Percentiles rank a stretch among this genome's conserved stretches.
Conservation (phyloP, 164 flowering plant genomes). For the Santalum album region DNA sequence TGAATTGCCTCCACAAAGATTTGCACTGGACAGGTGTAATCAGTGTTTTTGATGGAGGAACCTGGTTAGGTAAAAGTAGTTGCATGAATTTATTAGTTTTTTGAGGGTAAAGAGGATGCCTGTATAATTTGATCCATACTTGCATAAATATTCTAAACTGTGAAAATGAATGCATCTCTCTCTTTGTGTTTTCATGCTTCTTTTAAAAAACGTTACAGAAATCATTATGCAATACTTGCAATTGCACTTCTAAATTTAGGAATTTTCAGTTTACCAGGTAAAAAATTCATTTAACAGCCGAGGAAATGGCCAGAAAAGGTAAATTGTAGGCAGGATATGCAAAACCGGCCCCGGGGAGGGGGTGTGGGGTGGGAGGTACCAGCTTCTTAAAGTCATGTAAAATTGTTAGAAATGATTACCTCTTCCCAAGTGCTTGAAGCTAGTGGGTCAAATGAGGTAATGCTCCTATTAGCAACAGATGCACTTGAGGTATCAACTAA, state of each 20-base stretch:
- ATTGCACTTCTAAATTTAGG: neutral
- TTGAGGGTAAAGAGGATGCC: neutral
- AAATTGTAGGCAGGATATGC: neutral
- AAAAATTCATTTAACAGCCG: no score
- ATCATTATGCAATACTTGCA: no score
- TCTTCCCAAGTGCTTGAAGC: slow-evolving; percentile 98
- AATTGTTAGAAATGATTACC: slow-evolving; percentile 27
- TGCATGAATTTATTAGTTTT: neutral
- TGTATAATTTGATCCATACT: neutral
- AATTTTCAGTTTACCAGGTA: neutral
- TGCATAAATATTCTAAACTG: no score
- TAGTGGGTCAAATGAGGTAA: slow-evolving; percentile 61
- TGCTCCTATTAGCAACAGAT: slow-evolving; percentile 33
- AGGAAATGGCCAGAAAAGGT: no score
- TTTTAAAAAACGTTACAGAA: no score
- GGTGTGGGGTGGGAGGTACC: no score
- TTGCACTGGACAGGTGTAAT: slow-evolving; percentile 92
- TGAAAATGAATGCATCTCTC: no score
- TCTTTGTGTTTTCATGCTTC: no score
- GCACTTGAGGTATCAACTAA: slow-evolving; percentile 40
- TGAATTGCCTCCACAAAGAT: slow-evolving; percentile 86
- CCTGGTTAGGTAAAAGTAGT: slow-evolving; percentile 24
- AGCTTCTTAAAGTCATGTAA: no score
- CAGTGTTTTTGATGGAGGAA: slow-evolving; percentile 56
- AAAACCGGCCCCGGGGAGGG: neutral